Evolutionary conservation across 2,329 filamentous ascomycete species (phyloP), one percentile per base, ranked within the genome.

Genomic region (Colletotrichum phormii): DNA sequence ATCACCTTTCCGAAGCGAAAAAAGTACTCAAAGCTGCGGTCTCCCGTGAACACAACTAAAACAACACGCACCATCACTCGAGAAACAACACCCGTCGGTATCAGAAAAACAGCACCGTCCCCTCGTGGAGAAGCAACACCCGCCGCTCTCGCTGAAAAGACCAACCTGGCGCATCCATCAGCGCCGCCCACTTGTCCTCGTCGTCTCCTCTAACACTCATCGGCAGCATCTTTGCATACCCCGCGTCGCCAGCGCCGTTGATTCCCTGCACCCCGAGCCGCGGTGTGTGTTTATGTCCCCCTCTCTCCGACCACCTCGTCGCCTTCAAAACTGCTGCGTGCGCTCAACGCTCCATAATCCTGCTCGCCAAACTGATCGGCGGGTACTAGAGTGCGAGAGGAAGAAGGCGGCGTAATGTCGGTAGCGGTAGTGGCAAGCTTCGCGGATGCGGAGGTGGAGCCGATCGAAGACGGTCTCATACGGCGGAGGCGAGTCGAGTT

Each of bases 31-130:
- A 29, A 51, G 15, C 18, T 18, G 26, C 11, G 24, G 59, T 13
- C 26, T 33, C 26, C 35, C 11, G 18, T 13, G 4, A 18, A 26
- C n/a, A 2, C 29, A n/a, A 4, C 60, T 61, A 24, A 29, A 72
- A 24, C 31, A 60, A 31, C 42, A 57, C 61, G 26, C 71, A 2
- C 46, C 42, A 31, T 70, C 31, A 5, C 22, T 58, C 57, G 67
- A 62, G 1, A 51, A 73, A 3, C 67, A 73, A 15, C 54, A 62
- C 3, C 61, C 61, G 9, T 13, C 11, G 0, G 2, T 62, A 18
- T 63, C 67, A 4, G 59, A 72, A n/a, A 26, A 71, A 3, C 54
- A 66, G 4, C 61, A 71, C 6, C 71, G 67, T 33, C 69, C 53
- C 7, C 64, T 66, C 5, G 37, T 53, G 2, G 69, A 72, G 18